phyloP scores from a whole-genome alignment of 164 flowering plant species.

The Taxillus chinensis region DNA sequence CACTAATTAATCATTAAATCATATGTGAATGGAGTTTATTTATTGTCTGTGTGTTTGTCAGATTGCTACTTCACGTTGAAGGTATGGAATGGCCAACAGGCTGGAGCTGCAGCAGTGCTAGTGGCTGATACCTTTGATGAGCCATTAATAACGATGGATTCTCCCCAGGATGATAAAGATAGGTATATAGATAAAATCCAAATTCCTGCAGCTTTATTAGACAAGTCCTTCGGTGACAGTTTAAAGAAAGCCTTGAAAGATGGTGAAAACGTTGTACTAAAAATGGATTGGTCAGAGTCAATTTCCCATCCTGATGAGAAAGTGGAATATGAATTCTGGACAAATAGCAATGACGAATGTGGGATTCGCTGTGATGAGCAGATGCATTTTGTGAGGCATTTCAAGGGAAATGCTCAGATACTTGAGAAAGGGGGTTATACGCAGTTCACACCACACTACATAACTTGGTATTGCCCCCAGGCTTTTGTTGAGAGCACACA shows the following conservation, averaged over 20 bases:
- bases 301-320: constrained; percentile 83
- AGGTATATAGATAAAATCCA: constrained; percentile 53
- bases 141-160: constrained; percentile 86
- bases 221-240: constrained; percentile 43
- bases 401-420: constrained; percentile 86
- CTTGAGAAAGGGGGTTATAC: constrained; percentile 74
- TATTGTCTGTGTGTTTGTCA: constrained; percentile 9
- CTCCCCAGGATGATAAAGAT: constrained; percentile 65
- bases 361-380: constrained; percentile 72
- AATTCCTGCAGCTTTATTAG: constrained; percentile 79
- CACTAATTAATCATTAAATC: not conserved
- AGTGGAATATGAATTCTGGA: constrained; percentile 93
- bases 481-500: constrained; percentile 52
- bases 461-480: constrained; percentile 87
- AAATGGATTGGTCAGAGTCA: constrained; percentile 81
- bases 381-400: constrained; percentile 64
- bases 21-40: too few relatives aligned
- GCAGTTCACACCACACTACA: constrained; percentile 79
- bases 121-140: constrained; percentile 74
- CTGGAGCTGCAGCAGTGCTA: constrained; percentile 90
- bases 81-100: constrained; percentile 81
- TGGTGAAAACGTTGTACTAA: constrained; percentile 41
- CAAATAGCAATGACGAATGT: constrained; percentile 92
- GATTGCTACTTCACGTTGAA: constrained; percentile 89
- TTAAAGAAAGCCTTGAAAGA: constrained; percentile 47